These are phyloP conservation scores for Pholiota adiposa DNA, from an alignment of 1,284 basidiomycete species.

Conservation along the genomic window DNA sequence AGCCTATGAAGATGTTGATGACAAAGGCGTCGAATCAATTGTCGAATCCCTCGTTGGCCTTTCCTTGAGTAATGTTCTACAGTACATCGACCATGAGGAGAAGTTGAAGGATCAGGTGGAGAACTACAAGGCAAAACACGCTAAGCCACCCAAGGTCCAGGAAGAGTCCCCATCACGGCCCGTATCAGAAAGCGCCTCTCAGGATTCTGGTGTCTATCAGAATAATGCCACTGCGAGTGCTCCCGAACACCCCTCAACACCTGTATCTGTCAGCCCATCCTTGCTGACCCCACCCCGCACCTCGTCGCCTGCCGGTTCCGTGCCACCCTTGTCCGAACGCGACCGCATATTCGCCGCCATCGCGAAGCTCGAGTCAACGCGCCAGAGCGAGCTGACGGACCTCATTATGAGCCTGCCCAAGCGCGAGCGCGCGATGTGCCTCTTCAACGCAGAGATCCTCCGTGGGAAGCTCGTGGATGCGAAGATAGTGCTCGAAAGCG, in stretches of 20 bases:
- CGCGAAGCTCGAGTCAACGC: slow-evolving; percentile 55
- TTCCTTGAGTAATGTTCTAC: slow-evolving; percentile 75
- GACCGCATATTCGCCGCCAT: slow-evolving; percentile 78
- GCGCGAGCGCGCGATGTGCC: slow-evolving; percentile 86
- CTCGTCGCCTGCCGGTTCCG: slow-evolving; percentile 77
- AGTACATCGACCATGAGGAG: slow-evolving; percentile 70
- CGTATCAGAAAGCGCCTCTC: slow-evolving; percentile 50
- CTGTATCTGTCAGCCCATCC: slow-evolving; percentile 73
- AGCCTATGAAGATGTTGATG: slow-evolving; percentile 51
- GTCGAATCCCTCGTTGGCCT: slow-evolving; percentile 72
- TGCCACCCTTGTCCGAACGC: slow-evolving; percentile 70
- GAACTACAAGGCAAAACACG: slow-evolving; percentile 37
- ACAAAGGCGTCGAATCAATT: slow-evolving; percentile 62
- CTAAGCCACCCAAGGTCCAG: slow-evolving; percentile 31
- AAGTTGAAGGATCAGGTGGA: slow-evolving; percentile 70
- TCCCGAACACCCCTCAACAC: slow-evolving; percentile 82
- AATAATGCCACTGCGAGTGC: slow-evolving; percentile 76
- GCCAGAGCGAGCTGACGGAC: slow-evolving; percentile 70
- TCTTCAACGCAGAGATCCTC: slow-evolving; percentile 86
- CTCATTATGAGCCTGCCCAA: slow-evolving; percentile 85
- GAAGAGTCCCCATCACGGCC: slow-evolving; percentile 39
- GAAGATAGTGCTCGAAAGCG: slow-evolving; percentile 76
- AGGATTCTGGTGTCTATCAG: slow-evolving; percentile 68
- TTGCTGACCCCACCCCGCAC: slow-evolving; percentile 79
- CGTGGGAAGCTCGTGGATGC: slow-evolving; percentile 82